Evolutionary conservation across 257 asterid genomes (phyloP), one percentile per base, ranked within the genome.

Genomic region (Solanum tacnaense): DNA sequence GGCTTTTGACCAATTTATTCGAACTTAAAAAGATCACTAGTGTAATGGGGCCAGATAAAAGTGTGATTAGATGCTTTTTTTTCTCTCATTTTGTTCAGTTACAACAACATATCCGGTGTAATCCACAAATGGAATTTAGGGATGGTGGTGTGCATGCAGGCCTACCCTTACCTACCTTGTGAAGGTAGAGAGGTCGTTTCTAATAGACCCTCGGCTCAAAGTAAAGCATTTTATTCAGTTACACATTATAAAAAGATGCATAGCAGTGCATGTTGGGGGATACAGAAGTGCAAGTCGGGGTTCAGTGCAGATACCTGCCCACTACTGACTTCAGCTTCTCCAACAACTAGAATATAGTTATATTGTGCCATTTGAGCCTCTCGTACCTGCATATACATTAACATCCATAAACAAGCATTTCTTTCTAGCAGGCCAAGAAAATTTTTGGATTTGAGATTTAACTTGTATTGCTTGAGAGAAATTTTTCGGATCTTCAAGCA

Each of bases 351-450:
- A 85, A 97, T 97, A 89, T 92, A 96, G 94, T 97, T 97, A 96
- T 94, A 97, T 71, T 97, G 98, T 0, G 98, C 98, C 92, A 95
- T 5, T 88, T 97, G 98, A 91, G 99, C 99, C 94, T 97, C 99
- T 85, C 99, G 92, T 81, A 97, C 98, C 99, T 97, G 89, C 83
- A 93, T 31, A 49, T 49, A 49, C 29, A 49, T 46, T 49, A 44
- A 31, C 39, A 81, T 65, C 36, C 68, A 21, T 52, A 16, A 49
- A 65, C 44, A 68, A 62, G 73, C n/a, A 87, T 46, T 79, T 81
- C 87, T n/a, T 68, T 60, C 65, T 34, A 89, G 29, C 52, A 52
- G 49, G 32, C 72, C 49, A 52, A 82, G 46, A 38, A 25, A 86
- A 58, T 4, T 4, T 44, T 13, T 49, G 29, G 25, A 75, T 84